A percentile compares a stretch with the other conserved stretches of the same genome.
Evolutionary conservation across 768 basidiomycete species (phyloP).

Genomic region (Boletus speciosus): DNA sequence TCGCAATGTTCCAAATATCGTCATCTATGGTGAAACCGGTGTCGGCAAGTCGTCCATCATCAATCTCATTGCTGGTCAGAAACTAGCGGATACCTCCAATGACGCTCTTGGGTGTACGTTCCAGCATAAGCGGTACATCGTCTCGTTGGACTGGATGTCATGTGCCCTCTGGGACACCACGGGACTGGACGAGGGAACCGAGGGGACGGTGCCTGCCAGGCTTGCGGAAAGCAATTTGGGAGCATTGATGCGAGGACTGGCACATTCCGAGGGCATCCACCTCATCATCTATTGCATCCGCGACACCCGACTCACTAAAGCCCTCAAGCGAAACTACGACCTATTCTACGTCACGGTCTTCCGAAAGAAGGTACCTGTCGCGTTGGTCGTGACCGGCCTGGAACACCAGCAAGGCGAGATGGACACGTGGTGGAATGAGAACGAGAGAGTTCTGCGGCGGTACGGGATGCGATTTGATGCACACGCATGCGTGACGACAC

Average conservation of each 20-base stretch:
- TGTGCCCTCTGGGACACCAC: neutral
- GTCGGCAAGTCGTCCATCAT: slow-evolving; percentile 10
- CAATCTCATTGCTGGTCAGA: slow-evolving; percentile 6
- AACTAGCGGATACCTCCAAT: neutral
- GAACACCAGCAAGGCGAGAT: too few species aligned
- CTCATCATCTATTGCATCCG: neutral
- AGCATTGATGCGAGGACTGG: neutral
- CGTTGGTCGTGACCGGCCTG: slow-evolving; percentile 30
- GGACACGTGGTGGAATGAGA: neutral
- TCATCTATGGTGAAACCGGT: slow-evolving; percentile 2
- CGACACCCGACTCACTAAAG: neutral
- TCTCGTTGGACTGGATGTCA: neutral
- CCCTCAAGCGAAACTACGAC: neutral
- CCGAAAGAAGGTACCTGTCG: neutral
- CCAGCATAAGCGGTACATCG: neutral
- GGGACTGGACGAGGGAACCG: neutral
- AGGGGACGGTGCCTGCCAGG: neutral
- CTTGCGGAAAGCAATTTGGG: neutral
- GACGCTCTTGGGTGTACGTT: slow-evolving; percentile 3
- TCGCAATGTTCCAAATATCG: neutral
- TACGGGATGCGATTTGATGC: neutral
- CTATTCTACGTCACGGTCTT: neutral
- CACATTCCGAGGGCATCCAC: neutral
- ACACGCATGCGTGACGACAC: neutral
- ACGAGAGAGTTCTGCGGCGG: neutral